Evolutionary conservation across 352 stramenopile genomes (phyloP).

Genomic region (Globisporangium cystogenes): DNA sequence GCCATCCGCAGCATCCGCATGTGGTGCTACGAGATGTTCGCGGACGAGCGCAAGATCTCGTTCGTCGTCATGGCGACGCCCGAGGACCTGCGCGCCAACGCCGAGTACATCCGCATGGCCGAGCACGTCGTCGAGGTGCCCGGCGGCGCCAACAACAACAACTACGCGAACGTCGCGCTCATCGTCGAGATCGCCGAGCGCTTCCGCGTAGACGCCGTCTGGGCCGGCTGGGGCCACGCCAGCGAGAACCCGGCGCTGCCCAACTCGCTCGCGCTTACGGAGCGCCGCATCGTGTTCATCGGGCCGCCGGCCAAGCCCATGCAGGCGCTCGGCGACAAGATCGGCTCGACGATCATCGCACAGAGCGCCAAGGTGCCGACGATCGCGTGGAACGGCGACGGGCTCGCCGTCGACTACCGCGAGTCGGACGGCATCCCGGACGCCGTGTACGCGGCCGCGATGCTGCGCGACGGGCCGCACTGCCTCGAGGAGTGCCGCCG

Average conservation of each 20-base stretch:
- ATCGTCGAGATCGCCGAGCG: constrained; percentile 98
- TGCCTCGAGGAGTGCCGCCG: constrained; percentile 91
- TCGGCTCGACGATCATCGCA: constrained; percentile 99
- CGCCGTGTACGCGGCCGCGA: constrained; percentile 92
- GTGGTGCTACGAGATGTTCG: constrained; percentile 99
- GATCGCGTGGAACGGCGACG: constrained; percentile 98
- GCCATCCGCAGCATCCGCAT: constrained; percentile 97
- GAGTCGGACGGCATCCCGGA: constrained; percentile 85
- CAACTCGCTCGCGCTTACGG: constrained; percentile 88
- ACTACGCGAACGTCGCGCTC: constrained; percentile 99
- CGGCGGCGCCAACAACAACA: constrained; percentile 99
- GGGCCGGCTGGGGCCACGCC: constrained; percentile 98
- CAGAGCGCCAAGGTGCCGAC: constrained; percentile 98
- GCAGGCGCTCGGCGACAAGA: constrained; percentile 99
- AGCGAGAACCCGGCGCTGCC: constrained; percentile 98
- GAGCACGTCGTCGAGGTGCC: constrained; percentile 99
- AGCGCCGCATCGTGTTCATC: constrained; percentile 97
- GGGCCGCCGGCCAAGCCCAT: constrained; percentile 97
- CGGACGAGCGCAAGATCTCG: constrained; percentile 89
- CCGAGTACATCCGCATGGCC: constrained; percentile 99
- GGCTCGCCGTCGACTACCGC: constrained; percentile 93
- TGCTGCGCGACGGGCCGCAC: constrained; percentile 89
- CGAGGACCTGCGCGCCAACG: constrained; percentile 98
- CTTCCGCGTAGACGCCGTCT: constrained; percentile 97
- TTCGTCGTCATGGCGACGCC: constrained; percentile 99